phyloP scores from a whole-genome alignment of 2,329 filamentous ascomycete genomes.

The Aureobasidium pullulans region DNA sequence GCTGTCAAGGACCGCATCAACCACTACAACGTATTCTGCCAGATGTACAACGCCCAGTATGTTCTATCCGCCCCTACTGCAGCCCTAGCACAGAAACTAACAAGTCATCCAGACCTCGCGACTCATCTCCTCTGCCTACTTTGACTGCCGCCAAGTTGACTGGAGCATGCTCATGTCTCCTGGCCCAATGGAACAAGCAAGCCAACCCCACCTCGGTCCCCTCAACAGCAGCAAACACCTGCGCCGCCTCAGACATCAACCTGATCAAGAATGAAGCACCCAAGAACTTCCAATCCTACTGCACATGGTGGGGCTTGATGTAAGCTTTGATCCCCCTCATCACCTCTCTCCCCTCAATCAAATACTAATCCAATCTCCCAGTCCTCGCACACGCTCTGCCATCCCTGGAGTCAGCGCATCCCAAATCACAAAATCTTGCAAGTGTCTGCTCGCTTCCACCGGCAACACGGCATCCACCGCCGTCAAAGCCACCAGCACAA shows the following conservation, averaged over 20 bases:
- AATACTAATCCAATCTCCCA: neutral
- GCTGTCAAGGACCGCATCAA: slow-evolving; percentile 9
- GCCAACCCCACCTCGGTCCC: slow-evolving; percentile 3
- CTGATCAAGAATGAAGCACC: slow-evolving; percentile 9
- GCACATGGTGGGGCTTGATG: slow-evolving; percentile 7
- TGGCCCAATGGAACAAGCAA: neutral
- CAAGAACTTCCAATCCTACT: slow-evolving; percentile 9
- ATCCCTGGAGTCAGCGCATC: neutral
- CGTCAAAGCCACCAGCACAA: neutral
- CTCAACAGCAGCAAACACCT: neutral
- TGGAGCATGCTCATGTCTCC: neutral
- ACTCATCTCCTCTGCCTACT: slow-evolving; percentile 7
- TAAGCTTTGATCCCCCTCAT: neutral
- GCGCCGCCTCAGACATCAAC: slow-evolving; percentile 1
- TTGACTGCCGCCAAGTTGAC: neutral
- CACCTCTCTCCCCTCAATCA: too few species aligned
- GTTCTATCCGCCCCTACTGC: neutral
- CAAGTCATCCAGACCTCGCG: neutral
- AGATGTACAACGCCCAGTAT: slow-evolving; percentile 8
- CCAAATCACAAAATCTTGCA: slow-evolving; percentile 7
- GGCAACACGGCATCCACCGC: neutral
- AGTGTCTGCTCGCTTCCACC: neutral
- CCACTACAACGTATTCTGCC: slow-evolving; percentile 13
- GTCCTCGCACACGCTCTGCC: neutral
- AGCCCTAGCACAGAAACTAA: neutral